Base-by-base conservation (phyloP, 108 stramenopile genomes). In the Cyclotella choctawhatcheeana region DNA sequence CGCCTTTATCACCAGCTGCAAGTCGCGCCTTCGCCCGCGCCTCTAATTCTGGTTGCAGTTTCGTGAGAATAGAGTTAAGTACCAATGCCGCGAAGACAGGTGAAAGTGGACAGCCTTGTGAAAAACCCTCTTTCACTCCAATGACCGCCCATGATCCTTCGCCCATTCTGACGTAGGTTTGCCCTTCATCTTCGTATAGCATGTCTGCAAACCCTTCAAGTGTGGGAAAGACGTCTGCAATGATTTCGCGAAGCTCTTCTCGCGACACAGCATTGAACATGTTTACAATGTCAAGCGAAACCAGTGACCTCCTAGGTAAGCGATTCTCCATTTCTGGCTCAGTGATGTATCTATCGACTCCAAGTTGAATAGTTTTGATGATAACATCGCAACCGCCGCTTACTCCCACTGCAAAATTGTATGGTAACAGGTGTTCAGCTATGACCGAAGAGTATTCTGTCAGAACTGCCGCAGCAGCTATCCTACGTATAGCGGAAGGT, bases 201-300 rank as follows among this genome's bases (percentile, higher is more conserved):
- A 59, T 26, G 0, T 40, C 35, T 18, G 48, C 44, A 26, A 71
- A 30, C 6, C 12, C 12, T 30, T 17, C 24, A 2, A 71, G 18
- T 20, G 58, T 13, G 3, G 58, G 70, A 44, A 70, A 59, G 6
- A 13, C 7, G 2, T 21, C 47, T 1, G 3, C 30, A 26, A 70
- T 50, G 16, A 71, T 62, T 16, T 62, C 31, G 22, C 59, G 26
- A 2, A 71, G 32, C 13, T 24, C 34, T 18, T 26, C 47, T 10
- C 45, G 21, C 18, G 70, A 71, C 8, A 74, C 44, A 0, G 25
- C 34, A 40, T 74, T 74, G 73, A 66, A 74, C 55, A 66, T 65
- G 54, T 74, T 74, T 20, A 21, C 58, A 21, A 74, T 27, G 64
- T 74, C 73, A 1, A 74, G 24, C n/a, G 37, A 66, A 1, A 74